Base-by-base conservation (phyloP, 1,139 yeast species). In the Saccharomyces hybrid region DNA sequence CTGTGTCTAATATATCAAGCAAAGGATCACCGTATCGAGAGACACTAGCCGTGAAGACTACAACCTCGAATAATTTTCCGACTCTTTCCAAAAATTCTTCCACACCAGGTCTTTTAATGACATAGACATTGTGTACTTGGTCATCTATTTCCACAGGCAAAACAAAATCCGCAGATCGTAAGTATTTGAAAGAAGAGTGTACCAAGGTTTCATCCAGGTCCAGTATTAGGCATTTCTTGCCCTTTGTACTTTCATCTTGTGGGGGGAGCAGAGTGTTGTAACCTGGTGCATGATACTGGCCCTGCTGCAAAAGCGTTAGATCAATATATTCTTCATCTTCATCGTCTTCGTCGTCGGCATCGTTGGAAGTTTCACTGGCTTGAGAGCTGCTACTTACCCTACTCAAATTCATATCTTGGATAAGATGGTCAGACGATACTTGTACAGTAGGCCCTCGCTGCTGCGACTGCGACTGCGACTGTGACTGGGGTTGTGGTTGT, bases 191-290 rank as follows among this genome's bases (percentile, higher is more conserved):
- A 7, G 96, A 86, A 3, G 96, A 88, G 70, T 93, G 99, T 23
- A 93, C 98, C 58, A 93, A 78, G 1, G 99, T 93, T 71, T 93
- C 99, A 70, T 93, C 99, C 60, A 93, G 76, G 71, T 93, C 99
- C 55, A 93, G 77, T 16, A 93, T 88, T 49, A 93, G 79, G 70
- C 97, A 90, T 71, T 93, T 93, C 57, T 86, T 84, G 55, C 81
- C 80, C 47, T 70, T 64, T 51, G 81, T 70, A 30, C 52, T 50
- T 8, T 68, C 65, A 4, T 68, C 63, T 14, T 75, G 67, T 13
- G 75, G 70, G 1, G 82, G 79, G 44, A 86, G 83, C 59, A 91
- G 75, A 48, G 93, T 78, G 75, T 80, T 81, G 3, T 86, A 88
- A 4, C 86, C 63, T 66, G 79, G 68, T 62, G 84, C 76, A 66